A percentile compares a stretch with the other conserved stretches of the same genome.
Evolutionary conservation across 2,329 filamentous ascomycete species (phyloP).

Genomic region (Intubia oerlemansii): DNA sequence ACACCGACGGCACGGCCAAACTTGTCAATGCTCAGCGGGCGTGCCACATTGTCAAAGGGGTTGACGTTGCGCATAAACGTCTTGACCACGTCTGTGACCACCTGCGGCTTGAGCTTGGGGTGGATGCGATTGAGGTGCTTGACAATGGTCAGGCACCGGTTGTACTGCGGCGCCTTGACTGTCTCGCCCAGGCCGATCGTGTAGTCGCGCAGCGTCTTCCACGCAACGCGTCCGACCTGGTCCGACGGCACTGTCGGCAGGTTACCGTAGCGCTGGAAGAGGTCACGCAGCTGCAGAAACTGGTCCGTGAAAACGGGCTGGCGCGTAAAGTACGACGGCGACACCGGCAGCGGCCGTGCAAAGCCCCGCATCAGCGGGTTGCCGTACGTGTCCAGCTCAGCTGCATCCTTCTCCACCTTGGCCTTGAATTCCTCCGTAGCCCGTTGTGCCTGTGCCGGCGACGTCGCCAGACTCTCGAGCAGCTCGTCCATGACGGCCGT

Average conservation of each 20-base stretch:
- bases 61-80: slow-evolving; percentile 59
- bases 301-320: slow-evolving; percentile 73
- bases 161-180: slow-evolving; percentile 59
- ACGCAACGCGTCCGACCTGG: slow-evolving; percentile 53
- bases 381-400: background rate
- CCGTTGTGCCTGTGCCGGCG: too few species aligned
- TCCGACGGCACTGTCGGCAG: slow-evolving; percentile 46
- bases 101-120: slow-evolving; percentile 49
- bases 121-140: slow-evolving; percentile 73
- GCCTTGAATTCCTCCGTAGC: too few species aligned
- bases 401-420: too few species aligned
- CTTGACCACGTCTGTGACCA: slow-evolving; percentile 42
- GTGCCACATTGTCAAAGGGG: slow-evolving; percentile 41
- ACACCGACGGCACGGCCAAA: slow-evolving; percentile 61
- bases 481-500: too few species aligned
- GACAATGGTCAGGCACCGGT: slow-evolving; percentile 51
- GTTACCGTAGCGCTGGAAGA: slow-evolving; percentile 49
- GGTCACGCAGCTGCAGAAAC: slow-evolving; percentile 48
- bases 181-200: slow-evolving; percentile 48
- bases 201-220: slow-evolving; percentile 63
- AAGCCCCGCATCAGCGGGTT: slow-evolving; percentile 13
- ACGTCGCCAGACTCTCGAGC: too few species aligned
- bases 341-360: slow-evolving; percentile 61
- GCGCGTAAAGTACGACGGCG: slow-evolving; percentile 87
- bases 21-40: slow-evolving; percentile 46